Base-by-base conservation (phyloP, 208 protist species). In the Acanthamoeba comandoni region DNA sequence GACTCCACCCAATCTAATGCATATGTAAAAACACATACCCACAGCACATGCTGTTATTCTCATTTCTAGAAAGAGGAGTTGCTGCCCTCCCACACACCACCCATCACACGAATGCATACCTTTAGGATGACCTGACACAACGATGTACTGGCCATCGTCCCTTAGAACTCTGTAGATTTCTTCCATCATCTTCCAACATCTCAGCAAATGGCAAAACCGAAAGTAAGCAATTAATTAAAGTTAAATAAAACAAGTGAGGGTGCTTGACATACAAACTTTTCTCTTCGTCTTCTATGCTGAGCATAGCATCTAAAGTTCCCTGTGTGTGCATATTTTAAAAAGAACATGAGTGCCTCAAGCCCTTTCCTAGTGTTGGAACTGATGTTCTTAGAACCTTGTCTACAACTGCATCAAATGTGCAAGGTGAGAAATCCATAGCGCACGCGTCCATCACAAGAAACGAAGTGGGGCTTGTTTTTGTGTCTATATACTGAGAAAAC, bases 261-360 rank as follows among this genome's bases (percentile, higher is more conserved):
- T 24, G 24, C 22, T 29, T 26, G n/a, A 24, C 11, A 24, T 80
- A 84, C 73, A 48, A 84, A 53, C 73, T 84, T 1, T 84, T n/a
- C 11, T 7, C n/a, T 24, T 84, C 73, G 73, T 84, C 73, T 9
- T 24, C 73, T 17, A 84, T 60, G 73, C 73, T 84, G 48, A 84
- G 73, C 73, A 84, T 84, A 53, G 73, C 73, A 31, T 84, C 73
- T n/a, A 84, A 53, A 3, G 73, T 84, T 26, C 73, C 73, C n/a
- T n/a, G n/a, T n/a, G n/a, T n/a, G n/a, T n/a, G n/a, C n/a, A n/a
- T n/a, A n/a, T n/a, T n/a, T n/a, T n/a, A n/a, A n/a, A n/a, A n/a
- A n/a, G n/a, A n/a, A n/a, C n/a, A n/a, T n/a, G n/a, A n/a, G n/a
- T n/a, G n/a, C n/a, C n/a, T n/a, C n/a, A n/a, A n/a, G n/a, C n/a